phyloP scores from a whole-genome alignment of 2,329 filamentous ascomycete genomes.

The Parastagonospora avenae region DNA sequence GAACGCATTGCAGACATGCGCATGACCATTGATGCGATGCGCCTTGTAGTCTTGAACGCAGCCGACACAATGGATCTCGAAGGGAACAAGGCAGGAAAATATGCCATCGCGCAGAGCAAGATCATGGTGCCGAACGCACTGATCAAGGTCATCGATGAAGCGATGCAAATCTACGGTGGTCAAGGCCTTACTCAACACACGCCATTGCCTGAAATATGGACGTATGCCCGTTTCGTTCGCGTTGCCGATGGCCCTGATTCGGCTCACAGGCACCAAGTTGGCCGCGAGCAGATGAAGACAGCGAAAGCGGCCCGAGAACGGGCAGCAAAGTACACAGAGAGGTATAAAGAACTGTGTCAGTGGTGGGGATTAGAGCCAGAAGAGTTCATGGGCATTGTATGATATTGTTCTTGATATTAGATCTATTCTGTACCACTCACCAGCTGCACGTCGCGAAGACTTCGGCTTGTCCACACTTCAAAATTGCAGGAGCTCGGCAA shows the following conservation, averaged over 20 bases:
- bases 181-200: slow-evolving; percentile 52
- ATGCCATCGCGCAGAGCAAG: slow-evolving; percentile 52
- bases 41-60: slow-evolving; percentile 50
- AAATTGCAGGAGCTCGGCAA: not conserved
- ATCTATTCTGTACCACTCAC: too few species aligned
- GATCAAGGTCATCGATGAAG: slow-evolving; percentile 50
- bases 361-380: slow-evolving; percentile 40
- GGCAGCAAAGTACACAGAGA: slow-evolving; percentile 43
- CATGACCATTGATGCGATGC: slow-evolving; percentile 48
- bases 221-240: slow-evolving; percentile 50
- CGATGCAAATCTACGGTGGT: slow-evolving; percentile 52
- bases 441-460: too few species aligned
- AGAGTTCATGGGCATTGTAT: slow-evolving; percentile 37
- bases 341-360: slow-evolving; percentile 42
- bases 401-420: not conserved
- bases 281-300: slow-evolving; percentile 50
- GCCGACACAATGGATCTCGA: slow-evolving; percentile 51
- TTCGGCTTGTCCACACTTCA: not conserved
- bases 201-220: slow-evolving; percentile 51
- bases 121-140: slow-evolving; percentile 50
- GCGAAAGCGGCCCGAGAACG: slow-evolving; percentile 41
- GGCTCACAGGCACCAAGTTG: slow-evolving; percentile 51
- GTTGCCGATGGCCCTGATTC: slow-evolving; percentile 51
- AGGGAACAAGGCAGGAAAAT: slow-evolving; percentile 48
- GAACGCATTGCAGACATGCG: slow-evolving; percentile 51